These are phyloP conservation scores for Tulasnella sp. DNA, from an alignment of 768 basidiomycete species.

Conservation along the genomic window DNA sequence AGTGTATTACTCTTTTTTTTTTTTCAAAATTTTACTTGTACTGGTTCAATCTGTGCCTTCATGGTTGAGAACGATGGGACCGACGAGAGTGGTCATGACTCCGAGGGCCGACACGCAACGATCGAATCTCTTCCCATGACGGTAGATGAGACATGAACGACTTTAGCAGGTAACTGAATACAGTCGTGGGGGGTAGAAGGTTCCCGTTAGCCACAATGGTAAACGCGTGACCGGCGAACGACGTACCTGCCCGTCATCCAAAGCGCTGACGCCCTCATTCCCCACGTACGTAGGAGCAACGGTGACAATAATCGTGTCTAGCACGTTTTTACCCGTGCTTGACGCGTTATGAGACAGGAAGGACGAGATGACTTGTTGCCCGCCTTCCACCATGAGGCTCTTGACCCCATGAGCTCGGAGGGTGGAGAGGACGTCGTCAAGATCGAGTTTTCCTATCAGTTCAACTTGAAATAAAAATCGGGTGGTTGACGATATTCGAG, in stretches of 20 bases:
- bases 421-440: conserved; percentile 48
- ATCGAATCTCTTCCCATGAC: conserved; percentile 39
- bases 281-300: conserved; percentile 85
- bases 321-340: conserved; percentile 32
- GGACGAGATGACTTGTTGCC: conserved; percentile 72
- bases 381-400: conserved; percentile 95
- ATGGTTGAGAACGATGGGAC: not conserved
- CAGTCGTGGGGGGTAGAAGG: no score
- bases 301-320: conserved; percentile 79
- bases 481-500: not conserved
- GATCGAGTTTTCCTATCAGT: conserved; percentile 41
- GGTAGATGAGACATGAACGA: conserved; percentile 35
- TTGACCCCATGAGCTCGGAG: conserved; percentile 56
- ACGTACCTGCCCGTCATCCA: conserved; percentile 33
- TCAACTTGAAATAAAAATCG: no score
- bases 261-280: conserved; percentile 58
- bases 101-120: conserved; percentile 30
- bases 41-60: not conserved
- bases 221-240: no score
- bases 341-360: conserved; percentile 46
- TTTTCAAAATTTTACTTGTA: not conserved
- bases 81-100: not conserved
- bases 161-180: conserved; percentile 31
- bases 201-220: no score
- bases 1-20: not conserved